Evolutionary conservation across 2,329 filamentous ascomycete genomes (phyloP), one percentile per base, ranked within the genome.

Genomic region (Myriosclerotinia duriaeana): DNA sequence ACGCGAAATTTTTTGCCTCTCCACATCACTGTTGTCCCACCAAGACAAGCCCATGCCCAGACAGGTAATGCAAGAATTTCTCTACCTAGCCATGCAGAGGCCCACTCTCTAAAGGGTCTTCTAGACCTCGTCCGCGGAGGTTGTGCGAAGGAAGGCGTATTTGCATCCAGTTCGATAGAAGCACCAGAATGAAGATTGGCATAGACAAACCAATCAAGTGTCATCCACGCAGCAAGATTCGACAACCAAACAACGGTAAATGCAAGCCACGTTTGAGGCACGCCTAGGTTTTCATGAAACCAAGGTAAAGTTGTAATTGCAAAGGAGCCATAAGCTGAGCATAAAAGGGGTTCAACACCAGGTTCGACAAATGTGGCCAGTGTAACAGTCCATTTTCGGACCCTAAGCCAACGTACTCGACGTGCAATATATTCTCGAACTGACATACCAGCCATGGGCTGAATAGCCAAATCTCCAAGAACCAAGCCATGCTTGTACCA

Each of bases 301-400:
- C 83, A 87, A 0, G 90, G 86, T 0, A 96, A 75, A 0, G 89
- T 92, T 0, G 91, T 96, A 3, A 92, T 74, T 0, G 89, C 92
- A 77, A 90, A 96, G 1, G 92, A 85, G 53, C 93, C 87, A 74
- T 96, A 93, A 0, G 88, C 79, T 30, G 89, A 92, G 78, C 93
- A 97, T 0, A 98, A 76, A 44, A 99, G 84, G 38, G 89, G 90
- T 77, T 99, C 95, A 0, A 96, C 93, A 2, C 93, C 93, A 0
- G 94, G 95, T 76, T 99, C 95, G 3, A 97, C 91, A 1, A 97
- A 80, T 0, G 96, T 98, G 0, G 95, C 96, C 0, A 90, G 82
- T 1, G 92, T 84, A 17, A 99, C 95, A 0, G 94, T 97, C 81
- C 92, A 98, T 77, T 99, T 99, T 55, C 95, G 84, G 1, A 97